Evolutionary conservation across 768 basidiomycete species (phyloP), one percentile per base, ranked within the genome.

Genomic region (Suillus decipiens): DNA sequence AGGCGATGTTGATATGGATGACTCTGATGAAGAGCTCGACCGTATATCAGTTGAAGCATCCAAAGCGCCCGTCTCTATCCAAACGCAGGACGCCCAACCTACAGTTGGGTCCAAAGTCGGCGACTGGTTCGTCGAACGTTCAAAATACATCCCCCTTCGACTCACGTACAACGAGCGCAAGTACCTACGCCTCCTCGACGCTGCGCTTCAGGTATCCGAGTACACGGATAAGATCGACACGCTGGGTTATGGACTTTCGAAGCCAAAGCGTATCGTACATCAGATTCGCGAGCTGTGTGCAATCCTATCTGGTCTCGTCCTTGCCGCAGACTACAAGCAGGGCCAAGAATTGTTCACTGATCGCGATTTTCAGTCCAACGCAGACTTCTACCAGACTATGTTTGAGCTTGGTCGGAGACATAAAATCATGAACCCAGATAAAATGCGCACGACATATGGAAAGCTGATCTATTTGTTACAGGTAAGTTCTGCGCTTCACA

Each of bases 351-450:
- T 95, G 17, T 94, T 95, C 73, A 78, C 84, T 45, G 89, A 92
- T 65, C 85, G 90, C 24, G 90, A 95, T 72, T 95, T 95, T 70
- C 80, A 89, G 64, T 81, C 85, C 15, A 95, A 95, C 68, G 86
- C 85, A 19, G 86, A 88, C 9, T 95, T 94, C 71, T 95, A 89
- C 70, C 90, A 92, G 63, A 76, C 80, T 15, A 81, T 93, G 31
- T 94, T 94, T 66, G 92, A 94, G 75, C 82, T 94, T 28, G 92
- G 93, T 22, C 80, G 92, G 57, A 82, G 92, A 63, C 90, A 93
- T 72, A 94, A 94, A 74, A 94, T 95, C 70, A 93, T 91, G 90
- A 95, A 94, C 68, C 93, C 93, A 0, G 93, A 94, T 71, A 93
- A 93, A 69, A 93, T 94, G 92, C 84, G 93, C 31, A 87, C 89